Evolutionary conservation across 1,139 yeast species (phyloP).

Genomic region (Kurtzmaniella quercitrusa): DNA sequence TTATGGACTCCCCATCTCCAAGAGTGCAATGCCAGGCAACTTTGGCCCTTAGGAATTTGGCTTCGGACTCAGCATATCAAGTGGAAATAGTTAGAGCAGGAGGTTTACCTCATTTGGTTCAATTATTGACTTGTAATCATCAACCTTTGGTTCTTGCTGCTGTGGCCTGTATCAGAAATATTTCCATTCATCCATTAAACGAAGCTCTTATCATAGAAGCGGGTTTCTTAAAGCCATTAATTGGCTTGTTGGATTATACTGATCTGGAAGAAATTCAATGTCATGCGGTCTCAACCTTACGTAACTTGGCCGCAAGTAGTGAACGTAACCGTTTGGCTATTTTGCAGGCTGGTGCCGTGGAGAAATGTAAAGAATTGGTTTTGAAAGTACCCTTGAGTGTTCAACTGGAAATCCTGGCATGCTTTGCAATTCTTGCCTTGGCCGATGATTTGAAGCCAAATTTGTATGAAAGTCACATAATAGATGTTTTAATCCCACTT

Average conservation of each 20-base stretch:
- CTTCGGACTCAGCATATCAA: constrained; percentile 90
- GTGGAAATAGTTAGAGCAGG: constrained; percentile 94
- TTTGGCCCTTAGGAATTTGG: constrained; percentile 88
- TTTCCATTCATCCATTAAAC: constrained; percentile 92
- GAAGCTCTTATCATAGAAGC: constrained; percentile 95
- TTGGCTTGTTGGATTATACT: constrained; percentile 73
- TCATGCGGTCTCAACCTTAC: constrained; percentile 91
- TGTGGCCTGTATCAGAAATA: constrained; percentile 95
- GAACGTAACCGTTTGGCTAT: constrained; percentile 91
- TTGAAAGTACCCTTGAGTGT: constrained; percentile 80
- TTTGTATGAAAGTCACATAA: constrained; percentile 76
- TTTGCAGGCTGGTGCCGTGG: constrained; percentile 93
- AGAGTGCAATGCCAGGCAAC: constrained; percentile 99
- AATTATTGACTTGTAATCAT: constrained; percentile 81
- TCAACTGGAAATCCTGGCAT: constrained; percentile 94
- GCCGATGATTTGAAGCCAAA: constrained; percentile 93
- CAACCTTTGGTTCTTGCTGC: constrained; percentile 93
- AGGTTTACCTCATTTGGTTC: constrained; percentile 88
- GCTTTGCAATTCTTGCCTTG: constrained; percentile 92
- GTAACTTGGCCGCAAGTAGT: constrained; percentile 93
- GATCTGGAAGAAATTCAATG: constrained; percentile 96
- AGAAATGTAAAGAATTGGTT: constrained; percentile 86
- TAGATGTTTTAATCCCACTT: constrained; percentile 86
- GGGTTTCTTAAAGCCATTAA: constrained; percentile 88
- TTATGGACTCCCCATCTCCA: constrained; percentile 91